Percentiles rank a stretch among this genome's conserved stretches.
phyloP scores from a whole-genome alignment of 768 basidiomycete genomes.

The Phaffia tasmanica region DNA sequence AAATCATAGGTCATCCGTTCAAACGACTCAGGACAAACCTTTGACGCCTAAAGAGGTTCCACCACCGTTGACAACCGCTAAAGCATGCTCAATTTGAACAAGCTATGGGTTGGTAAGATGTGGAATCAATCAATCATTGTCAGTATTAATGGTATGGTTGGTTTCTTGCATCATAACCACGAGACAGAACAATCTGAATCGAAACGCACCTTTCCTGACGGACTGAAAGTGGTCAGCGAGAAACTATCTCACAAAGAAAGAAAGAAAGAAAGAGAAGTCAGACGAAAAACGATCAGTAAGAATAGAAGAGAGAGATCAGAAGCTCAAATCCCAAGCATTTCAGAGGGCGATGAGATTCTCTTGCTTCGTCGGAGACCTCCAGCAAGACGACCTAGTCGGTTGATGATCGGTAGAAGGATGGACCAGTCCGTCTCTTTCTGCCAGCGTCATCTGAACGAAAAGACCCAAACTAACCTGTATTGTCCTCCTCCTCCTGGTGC shows the following conservation, averaged over 20 bases:
- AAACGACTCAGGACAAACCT: constrained; percentile 47
- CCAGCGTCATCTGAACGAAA: not conserved
- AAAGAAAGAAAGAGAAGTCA: not conserved
- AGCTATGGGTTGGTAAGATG: constrained; percentile 42
- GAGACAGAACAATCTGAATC: not conserved
- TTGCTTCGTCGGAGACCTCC: too few species aligned
- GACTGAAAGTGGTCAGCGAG: constrained; percentile 98
- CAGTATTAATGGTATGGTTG: too few species aligned
- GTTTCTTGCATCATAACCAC: too few species aligned
- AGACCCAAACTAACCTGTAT: constrained; percentile 36
- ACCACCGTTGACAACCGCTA: constrained; percentile 88
- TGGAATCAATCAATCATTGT: not conserved
- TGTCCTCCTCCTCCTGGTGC: constrained; percentile 38
- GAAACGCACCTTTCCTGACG: constrained; percentile 60
- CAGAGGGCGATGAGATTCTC: not conserved
- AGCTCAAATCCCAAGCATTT: not conserved
- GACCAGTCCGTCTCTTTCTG: not conserved
- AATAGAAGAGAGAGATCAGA: not conserved
- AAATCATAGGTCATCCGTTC: not conserved
- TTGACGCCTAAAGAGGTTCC: constrained; percentile 98
- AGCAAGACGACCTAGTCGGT: too few species aligned
- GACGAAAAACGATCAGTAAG: not conserved
- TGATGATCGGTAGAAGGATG: too few species aligned
- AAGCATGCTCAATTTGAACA: constrained; percentile 98
- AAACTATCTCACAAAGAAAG: constrained; percentile 49